phyloP scores from a whole-genome alignment of 176 grass and related monocot genomes.

The Oryza meyeriana region DNA sequence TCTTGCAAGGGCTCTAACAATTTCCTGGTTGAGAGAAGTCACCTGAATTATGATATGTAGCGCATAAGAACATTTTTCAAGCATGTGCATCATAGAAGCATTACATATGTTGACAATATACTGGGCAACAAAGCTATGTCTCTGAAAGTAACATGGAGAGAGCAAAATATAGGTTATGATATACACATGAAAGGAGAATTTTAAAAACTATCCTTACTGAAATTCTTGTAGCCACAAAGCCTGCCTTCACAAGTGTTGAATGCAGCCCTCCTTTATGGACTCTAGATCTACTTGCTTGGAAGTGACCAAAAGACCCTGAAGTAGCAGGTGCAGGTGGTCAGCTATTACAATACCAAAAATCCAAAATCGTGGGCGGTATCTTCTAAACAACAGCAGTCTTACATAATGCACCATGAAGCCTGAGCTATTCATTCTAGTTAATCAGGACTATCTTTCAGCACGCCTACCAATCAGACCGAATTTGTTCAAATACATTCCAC shows the following conservation, averaged over 20 bases:
- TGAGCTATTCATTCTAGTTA: background rate
- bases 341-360: background rate
- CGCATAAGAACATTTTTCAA: conserved; percentile 7
- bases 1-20: conserved; percentile 91
- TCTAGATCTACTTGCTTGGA: conserved; percentile 93
- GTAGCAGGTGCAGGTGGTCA: background rate
- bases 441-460: background rate
- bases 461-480: background rate
- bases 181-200: background rate
- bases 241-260: conserved; percentile 77
- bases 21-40: conserved; percentile 96
- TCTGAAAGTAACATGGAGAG: background rate
- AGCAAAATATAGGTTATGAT: background rate
- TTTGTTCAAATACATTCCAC: background rate
- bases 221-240: conserved; percentile 95
- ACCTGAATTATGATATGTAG: conserved; percentile 44
- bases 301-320: conserved; percentile 97
- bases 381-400: background rate
- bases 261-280: conserved; percentile 89
- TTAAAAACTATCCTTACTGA: conserved; percentile 53
- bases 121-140: background rate
- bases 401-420: background rate
- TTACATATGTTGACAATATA: conserved; percentile 8
- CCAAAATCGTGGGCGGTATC: background rate
- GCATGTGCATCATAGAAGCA: conserved; percentile 15